phyloP scores from a whole-genome alignment of 257 asterid species.

The Parsonsia alboflavescens region DNA sequence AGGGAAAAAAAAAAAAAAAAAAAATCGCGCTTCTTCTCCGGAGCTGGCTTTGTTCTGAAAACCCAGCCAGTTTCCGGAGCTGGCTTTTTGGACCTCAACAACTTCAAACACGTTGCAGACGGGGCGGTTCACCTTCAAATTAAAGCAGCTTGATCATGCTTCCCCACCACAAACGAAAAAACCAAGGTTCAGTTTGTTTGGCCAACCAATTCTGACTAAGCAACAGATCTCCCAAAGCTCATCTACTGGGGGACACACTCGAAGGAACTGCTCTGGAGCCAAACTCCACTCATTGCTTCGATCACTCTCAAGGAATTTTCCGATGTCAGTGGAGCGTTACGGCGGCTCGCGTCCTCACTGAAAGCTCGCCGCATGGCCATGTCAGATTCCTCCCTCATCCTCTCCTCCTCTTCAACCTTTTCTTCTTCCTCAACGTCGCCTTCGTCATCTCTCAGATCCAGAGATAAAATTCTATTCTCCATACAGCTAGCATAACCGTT shows the following conservation, averaged over 20 bases:
- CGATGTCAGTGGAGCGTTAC: slow-evolving; percentile 61
- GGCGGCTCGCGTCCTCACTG: slow-evolving; percentile 74
- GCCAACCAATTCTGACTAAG: slow-evolving; percentile 61
- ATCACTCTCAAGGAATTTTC: slow-evolving; percentile 66
- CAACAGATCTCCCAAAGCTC: slow-evolving; percentile 54
- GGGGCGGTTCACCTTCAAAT: slow-evolving; percentile 41
- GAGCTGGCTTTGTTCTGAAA: no score
- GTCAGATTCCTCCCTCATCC: slow-evolving; percentile 36
- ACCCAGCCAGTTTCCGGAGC: no score
- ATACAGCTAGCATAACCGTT: slow-evolving; percentile 44
- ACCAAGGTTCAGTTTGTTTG: slow-evolving; percentile 51
- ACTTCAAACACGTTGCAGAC: slow-evolving; percentile 49
- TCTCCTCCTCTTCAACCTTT: slow-evolving; percentile 31
- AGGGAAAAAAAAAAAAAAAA: no score
- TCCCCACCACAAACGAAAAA: slow-evolving; percentile 23
- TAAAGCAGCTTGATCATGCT: slow-evolving; percentile 34
- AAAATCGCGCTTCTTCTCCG: no score
- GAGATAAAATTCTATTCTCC: slow-evolving; percentile 49
- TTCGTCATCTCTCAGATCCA: slow-evolving; percentile 51
- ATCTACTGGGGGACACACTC: slow-evolving; percentile 26
- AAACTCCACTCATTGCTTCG: slow-evolving; percentile 70
- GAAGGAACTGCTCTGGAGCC: no score
- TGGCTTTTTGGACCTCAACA: no score
- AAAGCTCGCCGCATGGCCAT: slow-evolving; percentile 56
- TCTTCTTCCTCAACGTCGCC: slow-evolving; percentile 13